Evolutionary conservation across 768 basidiomycete genomes (phyloP), one percentile per base, ranked within the genome.

Genomic region (Termitomyces titanicus): DNA sequence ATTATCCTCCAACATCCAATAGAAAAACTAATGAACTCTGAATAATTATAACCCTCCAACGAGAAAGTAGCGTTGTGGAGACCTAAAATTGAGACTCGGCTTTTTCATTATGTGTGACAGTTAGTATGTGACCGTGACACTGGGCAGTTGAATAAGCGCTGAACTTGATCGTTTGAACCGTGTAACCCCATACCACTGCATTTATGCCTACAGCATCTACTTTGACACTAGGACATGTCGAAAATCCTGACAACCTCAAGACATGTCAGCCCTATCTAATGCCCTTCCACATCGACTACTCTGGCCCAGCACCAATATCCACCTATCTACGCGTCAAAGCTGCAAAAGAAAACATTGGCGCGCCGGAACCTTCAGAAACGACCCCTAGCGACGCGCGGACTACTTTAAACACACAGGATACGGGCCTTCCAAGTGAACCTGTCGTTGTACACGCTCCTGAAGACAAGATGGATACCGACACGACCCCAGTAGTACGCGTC

Each of bases 261-360:
- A 54, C 59, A 66, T 83, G 80, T 45, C 73, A 70, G 2, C 89
- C 88, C 1, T 78, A 85, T 64, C 77, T 94, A 29, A 91, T 94
- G 88, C 92, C 92, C 5, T 94, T 94, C 59, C 83, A 87, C 61
- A 84, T 93, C 45, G 70, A 76, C 12, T 83, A 91, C 68, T 74
- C 78, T 10, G 92, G 92, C 0, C 77, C 79, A 18, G 90, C 91
- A 1, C 83, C 85, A 5, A 73, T 93, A 17, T 86, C 86, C 3
- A 85, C 86, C 5, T 94, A 85, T 67, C 84, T 93, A 67, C 79
- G 78, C 43, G 74, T 85, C 50, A 78, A 77, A n/a, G 66, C 73
- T n/a, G 66, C 74, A 9, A 66, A 66, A 24, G 68, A 68, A 33
- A 61, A 60, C 17, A 63, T 67, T 38, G 70, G 67, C 24, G 61